phyloP scores from a whole-genome alignment of 345 rosid genomes.

The Hibiscus syriacus region DNA sequence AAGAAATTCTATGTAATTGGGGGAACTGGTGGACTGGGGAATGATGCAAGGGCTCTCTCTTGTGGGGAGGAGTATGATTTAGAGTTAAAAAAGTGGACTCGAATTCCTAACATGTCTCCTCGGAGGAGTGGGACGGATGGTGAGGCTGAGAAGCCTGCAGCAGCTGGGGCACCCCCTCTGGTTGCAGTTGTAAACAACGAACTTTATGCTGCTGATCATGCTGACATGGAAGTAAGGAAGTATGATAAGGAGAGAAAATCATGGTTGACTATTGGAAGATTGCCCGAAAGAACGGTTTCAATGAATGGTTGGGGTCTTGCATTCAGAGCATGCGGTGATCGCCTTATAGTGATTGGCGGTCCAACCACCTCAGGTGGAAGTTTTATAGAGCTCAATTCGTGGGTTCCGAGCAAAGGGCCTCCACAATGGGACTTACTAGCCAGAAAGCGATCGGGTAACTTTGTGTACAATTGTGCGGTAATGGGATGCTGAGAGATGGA shows the following conservation, averaged over 20 bases:
- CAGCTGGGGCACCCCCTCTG: constrained; percentile 85
- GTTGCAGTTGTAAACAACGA: constrained; percentile 80
- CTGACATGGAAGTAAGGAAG: constrained; percentile 69
- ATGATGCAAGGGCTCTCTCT: constrained; percentile 44
- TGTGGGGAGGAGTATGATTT: constrained; percentile 84
- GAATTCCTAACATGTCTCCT: constrained; percentile 76
- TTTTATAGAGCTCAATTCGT: constrained; percentile 73
- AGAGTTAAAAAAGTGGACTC: constrained; percentile 63
- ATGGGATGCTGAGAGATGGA: constrained; percentile 71
- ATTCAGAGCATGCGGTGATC: constrained; percentile 83
- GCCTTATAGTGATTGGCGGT: constrained; percentile 80
- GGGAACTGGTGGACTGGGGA: constrained; percentile 46
- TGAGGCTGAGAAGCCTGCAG: constrained; percentile 40
- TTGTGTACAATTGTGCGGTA: constrained; percentile 93
- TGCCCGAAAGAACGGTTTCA: constrained; percentile 79
- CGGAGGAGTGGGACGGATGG: constrained; percentile 32
- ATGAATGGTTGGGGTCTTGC: constrained; percentile 98
- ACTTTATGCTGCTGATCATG: constrained; percentile 81
- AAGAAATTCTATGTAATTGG: constrained; percentile 85
- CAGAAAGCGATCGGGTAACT: constrained; percentile 64
- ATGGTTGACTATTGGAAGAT: constrained; percentile 62
- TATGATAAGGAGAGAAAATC: constrained; percentile 50
- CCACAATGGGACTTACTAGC: constrained; percentile 77
- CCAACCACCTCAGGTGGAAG: constrained; percentile 63
- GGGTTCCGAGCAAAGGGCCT: constrained; percentile 75